Conservation (phyloP, 2,329 filamentous ascomycete genomes). For the Ceratocystis huliohia region DNA sequence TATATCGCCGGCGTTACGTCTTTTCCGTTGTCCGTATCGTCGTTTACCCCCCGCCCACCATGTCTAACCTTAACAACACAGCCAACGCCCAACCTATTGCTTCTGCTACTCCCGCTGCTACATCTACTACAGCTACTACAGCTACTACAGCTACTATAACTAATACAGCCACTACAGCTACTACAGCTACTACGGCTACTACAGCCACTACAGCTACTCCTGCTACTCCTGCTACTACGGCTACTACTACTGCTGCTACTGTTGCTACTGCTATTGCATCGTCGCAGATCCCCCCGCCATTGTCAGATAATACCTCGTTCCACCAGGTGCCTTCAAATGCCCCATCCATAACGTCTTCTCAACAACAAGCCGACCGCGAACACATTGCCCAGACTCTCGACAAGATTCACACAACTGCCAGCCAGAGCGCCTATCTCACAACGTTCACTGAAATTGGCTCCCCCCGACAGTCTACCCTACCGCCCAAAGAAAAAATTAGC, state of each 20-base stretch:
- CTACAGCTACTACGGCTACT: too few species aligned
- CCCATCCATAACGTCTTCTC: conserved; percentile 29
- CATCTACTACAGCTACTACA: not conserved
- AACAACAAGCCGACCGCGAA: conserved; percentile 46
- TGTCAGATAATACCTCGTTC: conserved; percentile 21
- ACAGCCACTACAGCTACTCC: too few species aligned
- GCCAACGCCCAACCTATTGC: not conserved
- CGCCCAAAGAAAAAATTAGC: conserved; percentile 55
- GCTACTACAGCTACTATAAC: too few species aligned
- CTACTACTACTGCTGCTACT: not conserved
- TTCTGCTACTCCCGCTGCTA: not conserved
- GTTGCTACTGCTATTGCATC: not conserved
- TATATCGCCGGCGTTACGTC: not conserved
- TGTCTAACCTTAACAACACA: not conserved
- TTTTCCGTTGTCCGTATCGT: not conserved
- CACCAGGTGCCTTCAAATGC: conserved; percentile 36
- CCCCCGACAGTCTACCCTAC: conserved; percentile 48
- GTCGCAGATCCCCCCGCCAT: conserved; percentile 22
- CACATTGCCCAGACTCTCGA: conserved; percentile 67
- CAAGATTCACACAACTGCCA: conserved; percentile 80
- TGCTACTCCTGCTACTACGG: too few species aligned
- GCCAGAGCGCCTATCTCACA: conserved; percentile 69
- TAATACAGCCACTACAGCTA: too few species aligned
- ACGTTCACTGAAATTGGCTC: conserved; percentile 88
- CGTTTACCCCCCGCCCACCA: conserved; percentile 3